Evolutionary conservation across 2,329 filamentous ascomycete species (phyloP), one percentile per base, ranked within the genome.

Genomic region (Cercospora sesami): DNA sequence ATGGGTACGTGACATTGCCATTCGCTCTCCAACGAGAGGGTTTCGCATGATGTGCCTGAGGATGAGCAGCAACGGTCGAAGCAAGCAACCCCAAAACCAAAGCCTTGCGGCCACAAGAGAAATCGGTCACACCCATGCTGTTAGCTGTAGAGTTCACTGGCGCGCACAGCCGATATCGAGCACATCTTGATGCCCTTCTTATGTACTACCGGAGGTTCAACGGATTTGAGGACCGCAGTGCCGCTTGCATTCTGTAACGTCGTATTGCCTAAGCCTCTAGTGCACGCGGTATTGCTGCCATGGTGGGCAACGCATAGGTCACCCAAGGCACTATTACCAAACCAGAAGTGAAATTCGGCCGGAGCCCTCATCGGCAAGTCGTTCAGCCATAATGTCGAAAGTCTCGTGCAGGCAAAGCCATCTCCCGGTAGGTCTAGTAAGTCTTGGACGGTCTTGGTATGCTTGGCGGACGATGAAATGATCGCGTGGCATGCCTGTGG

Each of bases 1-100:
- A 80, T 21, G 78, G 78, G 5, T 76, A 65, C 26, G 68, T 68
- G 26, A 42, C 42, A 48, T 64, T 67, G 28, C 6, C 21, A n/a
- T 28, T 16, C 10, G 28, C 4, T 23, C 48, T 63, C 18, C 16
- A 48, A 21, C 58, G 66, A 53, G 39, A n/a, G 5, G 33, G 21
- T 30, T 30, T 51, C 7, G 55, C 45, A 18, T 31, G 21, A 18
- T 36, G 62, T 36, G 33, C 39, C n/a, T 61, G 57, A 42, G 62
- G 61, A 31, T 57, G 66, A 51, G 61, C 45, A 2, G 57, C 33
- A 12, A 45, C 66, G 5, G 33, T 55, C 4, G 65, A 53, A n/a
- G 58, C 51, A 21, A 68, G 23, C n/a, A 67, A 23, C 12, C 61
- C 48, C 9, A 67, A 30, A 39, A 59, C 7, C 12, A 67, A 7